These are phyloP conservation scores for Porpolomopsis calyptriformis DNA, from an alignment of 768 basidiomycete species.

Conservation along the genomic window DNA sequence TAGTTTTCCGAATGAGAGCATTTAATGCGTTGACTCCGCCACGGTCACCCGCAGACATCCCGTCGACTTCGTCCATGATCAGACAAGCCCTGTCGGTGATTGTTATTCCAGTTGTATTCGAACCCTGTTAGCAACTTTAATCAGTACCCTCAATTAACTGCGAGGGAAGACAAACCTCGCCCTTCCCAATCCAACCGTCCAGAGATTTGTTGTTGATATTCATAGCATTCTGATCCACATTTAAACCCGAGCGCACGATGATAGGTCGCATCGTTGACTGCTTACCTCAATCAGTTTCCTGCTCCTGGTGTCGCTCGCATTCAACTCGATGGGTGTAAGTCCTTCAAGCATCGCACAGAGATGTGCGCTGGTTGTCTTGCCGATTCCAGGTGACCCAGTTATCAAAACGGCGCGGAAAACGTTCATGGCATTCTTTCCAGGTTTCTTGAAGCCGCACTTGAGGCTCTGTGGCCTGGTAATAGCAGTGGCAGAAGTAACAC, in stretches of 20 bases:
- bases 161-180: slow-evolving; percentile 28
- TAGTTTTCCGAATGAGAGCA: slow-evolving; percentile 85
- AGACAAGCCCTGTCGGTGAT: slow-evolving; percentile 77
- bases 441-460: slow-evolving; percentile 81
- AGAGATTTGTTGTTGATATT: slow-evolving; percentile 85
- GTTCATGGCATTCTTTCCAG: slow-evolving; percentile 81
- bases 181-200: slow-evolving; percentile 71
- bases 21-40: slow-evolving; percentile 94
- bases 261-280: not conserved
- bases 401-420: slow-evolving; percentile 80
- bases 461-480: slow-evolving; percentile 70
- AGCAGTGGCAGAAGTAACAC: no score
- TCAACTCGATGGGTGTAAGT: slow-evolving; percentile 88
- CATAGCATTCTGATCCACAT: slow-evolving; percentile 81
- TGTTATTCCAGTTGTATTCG: slow-evolving; percentile 57
- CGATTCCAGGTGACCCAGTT: slow-evolving; percentile 92
- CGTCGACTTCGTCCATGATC: slow-evolving; percentile 99
- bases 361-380: slow-evolving; percentile 95
- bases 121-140: slow-evolving; percentile 27
- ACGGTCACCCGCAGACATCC: slow-evolving; percentile 96
- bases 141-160: not conserved
- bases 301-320: slow-evolving; percentile 90
- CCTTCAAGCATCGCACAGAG: slow-evolving; percentile 84
- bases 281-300: slow-evolving; percentile 91
- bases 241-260: no score